Conservation (phyloP, 331 rosid genomes). For the Acacia pycnantha region DNA sequence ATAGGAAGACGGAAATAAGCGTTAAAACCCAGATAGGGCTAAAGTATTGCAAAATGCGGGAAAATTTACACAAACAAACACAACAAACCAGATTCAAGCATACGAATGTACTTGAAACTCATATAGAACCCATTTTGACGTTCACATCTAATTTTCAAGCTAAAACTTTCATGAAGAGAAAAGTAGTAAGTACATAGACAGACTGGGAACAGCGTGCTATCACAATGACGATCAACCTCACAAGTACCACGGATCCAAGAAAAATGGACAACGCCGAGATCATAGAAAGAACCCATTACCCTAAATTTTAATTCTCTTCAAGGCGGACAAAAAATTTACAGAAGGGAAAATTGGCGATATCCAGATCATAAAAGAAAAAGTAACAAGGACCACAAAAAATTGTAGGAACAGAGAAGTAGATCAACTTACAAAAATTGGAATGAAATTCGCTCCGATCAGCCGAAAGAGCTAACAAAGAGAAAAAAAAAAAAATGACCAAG, state of each 20-base stretch:
- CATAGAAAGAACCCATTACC: slow-evolving; percentile 17
- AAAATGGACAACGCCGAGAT: slow-evolving; percentile 27
- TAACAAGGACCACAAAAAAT: neutral
- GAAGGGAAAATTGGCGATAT: neutral
- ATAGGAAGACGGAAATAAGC: neutral
- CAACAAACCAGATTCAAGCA: slow-evolving; percentile 20
- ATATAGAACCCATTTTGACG: neutral
- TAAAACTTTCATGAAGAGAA: neutral
- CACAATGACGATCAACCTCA: neutral
- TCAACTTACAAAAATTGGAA: slow-evolving; percentile 43
- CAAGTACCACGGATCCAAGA: slow-evolving; percentile 27
- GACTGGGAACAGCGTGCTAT: neutral
- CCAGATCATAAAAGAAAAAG: slow-evolving; percentile 8
- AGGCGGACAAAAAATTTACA: neutral
- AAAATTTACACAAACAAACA: slow-evolving; percentile 1
- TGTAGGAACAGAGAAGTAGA: neutral
- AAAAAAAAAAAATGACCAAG: neutral
- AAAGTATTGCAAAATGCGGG: slow-evolving; percentile 7
- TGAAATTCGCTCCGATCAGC: slow-evolving; percentile 30
- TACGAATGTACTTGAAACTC: neutral
- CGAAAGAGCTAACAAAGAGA: slow-evolving; percentile 6
- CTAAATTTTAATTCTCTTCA: neutral
- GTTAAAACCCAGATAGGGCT: neutral
- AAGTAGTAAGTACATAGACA: neutral
- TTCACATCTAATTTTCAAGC: slow-evolving; percentile 24